Evolutionary conservation across 164 flowering plant genomes (phyloP).

Genomic region (Akebia trifoliata): DNA sequence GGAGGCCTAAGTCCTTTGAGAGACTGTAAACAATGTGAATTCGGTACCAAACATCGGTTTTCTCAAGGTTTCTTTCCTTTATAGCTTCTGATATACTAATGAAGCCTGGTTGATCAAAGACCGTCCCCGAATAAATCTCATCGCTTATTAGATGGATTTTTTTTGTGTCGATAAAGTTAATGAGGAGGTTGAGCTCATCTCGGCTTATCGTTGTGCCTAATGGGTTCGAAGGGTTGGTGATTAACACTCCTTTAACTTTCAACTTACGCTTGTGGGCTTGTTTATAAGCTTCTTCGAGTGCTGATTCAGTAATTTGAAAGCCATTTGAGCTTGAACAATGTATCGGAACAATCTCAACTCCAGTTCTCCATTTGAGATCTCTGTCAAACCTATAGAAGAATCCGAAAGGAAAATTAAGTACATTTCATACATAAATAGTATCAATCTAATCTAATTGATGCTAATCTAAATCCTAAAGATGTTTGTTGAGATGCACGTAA

Average conservation of each 20-base stretch:
- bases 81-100: conserved; percentile 26
- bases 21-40: conserved; percentile 37
- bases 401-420: too few species aligned
- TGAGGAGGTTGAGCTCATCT: conserved; percentile 25
- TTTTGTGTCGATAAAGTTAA: conserved; percentile 20
- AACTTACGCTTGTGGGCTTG: conserved; percentile 22
- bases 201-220: conserved; percentile 30
- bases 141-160: conserved; percentile 33
- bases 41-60: conserved; percentile 6
- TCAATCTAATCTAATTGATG: too few species aligned
- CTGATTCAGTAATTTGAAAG: conserved; percentile 28
- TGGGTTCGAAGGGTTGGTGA: conserved; percentile 43
- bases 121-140: conserved; percentile 41
- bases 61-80: conserved; percentile 2
- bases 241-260: conserved; percentile 33
- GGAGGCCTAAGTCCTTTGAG: conserved; percentile 42
- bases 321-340: conserved; percentile 30
- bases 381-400: conserved; percentile 29
- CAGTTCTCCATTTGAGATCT: conserved; percentile 42
- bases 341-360: conserved; percentile 32
- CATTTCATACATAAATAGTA: too few species aligned
- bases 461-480: too few species aligned
- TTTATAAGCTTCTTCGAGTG: conserved; percentile 32
- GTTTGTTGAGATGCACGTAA: too few species aligned
- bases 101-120: conserved; percentile 24